These are phyloP conservation scores for Naematelia aurantialba DNA, from an alignment of 768 basidiomycete species.

Conservation along the genomic window DNA sequence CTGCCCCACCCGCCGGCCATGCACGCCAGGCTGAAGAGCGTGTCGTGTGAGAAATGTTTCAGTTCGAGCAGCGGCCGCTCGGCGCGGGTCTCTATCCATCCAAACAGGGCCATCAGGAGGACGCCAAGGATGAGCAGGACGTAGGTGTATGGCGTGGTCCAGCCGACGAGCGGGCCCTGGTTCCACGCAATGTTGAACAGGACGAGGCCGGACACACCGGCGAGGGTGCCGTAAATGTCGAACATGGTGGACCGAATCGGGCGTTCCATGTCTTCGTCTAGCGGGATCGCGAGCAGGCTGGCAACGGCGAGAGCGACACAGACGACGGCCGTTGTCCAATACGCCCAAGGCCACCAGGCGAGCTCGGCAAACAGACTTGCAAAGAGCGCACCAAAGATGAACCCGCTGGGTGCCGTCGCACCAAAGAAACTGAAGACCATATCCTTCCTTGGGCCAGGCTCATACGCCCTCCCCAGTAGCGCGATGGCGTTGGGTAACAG, in stretches of 20 bases:
- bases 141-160: not conserved
- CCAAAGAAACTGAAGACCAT: slow-evolving; percentile 3
- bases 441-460: not conserved
- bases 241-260: not conserved
- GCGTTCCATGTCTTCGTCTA: not conserved
- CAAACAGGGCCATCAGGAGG: not conserved
- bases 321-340: not conserved
- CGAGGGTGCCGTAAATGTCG: not conserved
- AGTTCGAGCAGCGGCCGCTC: not conserved
- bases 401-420: not conserved
- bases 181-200: slow-evolving; percentile 5
- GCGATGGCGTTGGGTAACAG: not conserved
- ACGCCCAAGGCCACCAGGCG: not conserved
- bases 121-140: not conserved
- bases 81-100: not conserved
- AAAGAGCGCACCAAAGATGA: not conserved
- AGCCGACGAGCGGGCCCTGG: slow-evolving; percentile 4
- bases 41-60: not conserved
- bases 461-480: slow-evolving; percentile 1
- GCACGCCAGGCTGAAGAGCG: not conserved
- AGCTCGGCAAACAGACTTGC: not conserved
- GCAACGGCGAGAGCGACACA: not conserved
- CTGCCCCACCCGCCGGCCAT: not conserved
- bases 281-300: not conserved
- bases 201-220: not conserved